Evolutionary conservation across 352 stramenopile species (phyloP).

Genomic region (Phytophthora megakarya): DNA sequence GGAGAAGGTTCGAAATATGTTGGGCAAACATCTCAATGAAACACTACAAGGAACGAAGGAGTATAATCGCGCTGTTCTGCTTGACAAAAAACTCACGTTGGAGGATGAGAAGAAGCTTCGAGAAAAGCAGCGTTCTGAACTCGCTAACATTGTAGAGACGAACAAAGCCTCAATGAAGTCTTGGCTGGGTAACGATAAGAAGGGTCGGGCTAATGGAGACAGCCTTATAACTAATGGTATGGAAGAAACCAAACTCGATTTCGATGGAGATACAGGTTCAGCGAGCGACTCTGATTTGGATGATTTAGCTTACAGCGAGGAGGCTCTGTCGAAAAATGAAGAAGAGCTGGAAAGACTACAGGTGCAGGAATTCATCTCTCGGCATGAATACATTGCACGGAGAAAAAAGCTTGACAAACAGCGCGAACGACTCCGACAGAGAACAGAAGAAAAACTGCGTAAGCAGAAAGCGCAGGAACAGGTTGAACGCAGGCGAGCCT

Average conservation of each 20-base stretch:
- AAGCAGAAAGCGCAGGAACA: constrained; percentile 75
- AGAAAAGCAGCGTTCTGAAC: constrained; percentile 74
- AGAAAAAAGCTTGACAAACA: constrained; percentile 77
- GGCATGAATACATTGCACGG: constrained; percentile 79
- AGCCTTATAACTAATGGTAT: constrained; percentile 36
- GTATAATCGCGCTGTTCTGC: constrained; percentile 68
- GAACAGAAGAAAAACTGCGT: constrained; percentile 60
- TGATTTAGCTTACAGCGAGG: constrained; percentile 61
- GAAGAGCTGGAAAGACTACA: constrained; percentile 76
- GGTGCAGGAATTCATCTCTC: constrained; percentile 66
- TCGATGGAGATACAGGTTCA: constrained; percentile 37
- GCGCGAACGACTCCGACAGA: constrained; percentile 60
- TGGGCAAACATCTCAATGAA: constrained; percentile 65
- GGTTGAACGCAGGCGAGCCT: constrained; percentile 56
- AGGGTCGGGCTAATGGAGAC: constrained; percentile 30
- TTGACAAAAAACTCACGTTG: constrained; percentile 64
- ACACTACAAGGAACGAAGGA: constrained; percentile 69
- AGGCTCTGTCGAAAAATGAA: constrained; percentile 69
- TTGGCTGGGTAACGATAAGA: constrained; percentile 67
- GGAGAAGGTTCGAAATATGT: constrained; percentile 64
- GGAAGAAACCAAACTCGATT: constrained; percentile 47
- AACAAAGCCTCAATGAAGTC: constrained; percentile 65
- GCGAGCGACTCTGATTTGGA: constrained; percentile 70
- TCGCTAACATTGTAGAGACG: constrained; percentile 52
- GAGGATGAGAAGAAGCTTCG: constrained; percentile 85